Evolutionary conservation across 2,329 filamentous ascomycete species (phyloP).

Genomic region (Pseudogymnoascus sp.): DNA sequence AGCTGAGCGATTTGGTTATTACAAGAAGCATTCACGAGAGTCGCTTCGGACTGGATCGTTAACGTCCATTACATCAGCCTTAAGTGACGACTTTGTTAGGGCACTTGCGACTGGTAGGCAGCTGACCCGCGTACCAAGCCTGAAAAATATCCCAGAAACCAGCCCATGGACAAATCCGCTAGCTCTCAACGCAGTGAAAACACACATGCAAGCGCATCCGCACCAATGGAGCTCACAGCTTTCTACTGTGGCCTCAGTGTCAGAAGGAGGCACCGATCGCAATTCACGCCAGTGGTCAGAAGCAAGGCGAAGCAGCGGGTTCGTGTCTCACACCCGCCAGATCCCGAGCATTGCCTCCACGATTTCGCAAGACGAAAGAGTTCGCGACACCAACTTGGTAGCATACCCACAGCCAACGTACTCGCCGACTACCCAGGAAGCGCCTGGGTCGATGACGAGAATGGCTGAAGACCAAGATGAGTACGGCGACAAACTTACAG

Average conservation of each 20-base stretch:
- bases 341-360: slow-evolving; percentile 50
- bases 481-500: slow-evolving; percentile 54
- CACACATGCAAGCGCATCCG: slow-evolving; percentile 39
- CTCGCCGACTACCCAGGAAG: slow-evolving; percentile 28
- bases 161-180: slow-evolving; percentile 29
- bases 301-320: slow-evolving; percentile 40
- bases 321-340: slow-evolving; percentile 41
- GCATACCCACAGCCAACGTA: slow-evolving; percentile 41
- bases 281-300: slow-evolving; percentile 37
- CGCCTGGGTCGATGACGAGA: slow-evolving; percentile 31
- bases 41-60: slow-evolving; percentile 44
- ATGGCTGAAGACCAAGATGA: slow-evolving; percentile 52
- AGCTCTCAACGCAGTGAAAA: slow-evolving; percentile 23
- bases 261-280: slow-evolving; percentile 42
- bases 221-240: slow-evolving; percentile 57
- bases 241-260: slow-evolving; percentile 55
- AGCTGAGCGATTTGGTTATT: slow-evolving; percentile 40
- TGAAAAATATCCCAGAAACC: slow-evolving; percentile 16
- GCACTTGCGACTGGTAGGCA: slow-evolving; percentile 34
- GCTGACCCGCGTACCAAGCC: slow-evolving; percentile 27
- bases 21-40: slow-evolving; percentile 43
- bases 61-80: slow-evolving; percentile 46
- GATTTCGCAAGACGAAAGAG: slow-evolving; percentile 19
- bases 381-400: slow-evolving; percentile 30
- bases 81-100: slow-evolving; percentile 29